Conservation (phyloP, 495 filamentous ascomycete species). For the Penicillium robsamsonii region DNA sequence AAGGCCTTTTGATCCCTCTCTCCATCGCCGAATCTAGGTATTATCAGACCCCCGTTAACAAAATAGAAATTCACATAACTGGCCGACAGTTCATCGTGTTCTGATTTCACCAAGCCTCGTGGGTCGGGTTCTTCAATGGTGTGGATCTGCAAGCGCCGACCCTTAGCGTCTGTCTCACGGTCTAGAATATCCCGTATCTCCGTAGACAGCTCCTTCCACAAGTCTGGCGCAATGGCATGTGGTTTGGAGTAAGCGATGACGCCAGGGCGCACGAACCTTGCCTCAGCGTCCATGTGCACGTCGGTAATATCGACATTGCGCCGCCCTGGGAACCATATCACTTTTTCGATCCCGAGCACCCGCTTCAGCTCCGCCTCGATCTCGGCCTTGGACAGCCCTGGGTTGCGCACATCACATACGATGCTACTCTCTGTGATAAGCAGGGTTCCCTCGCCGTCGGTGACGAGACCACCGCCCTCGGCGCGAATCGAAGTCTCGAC, state of each 20-base stretch:
- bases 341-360: constrained; percentile 26
- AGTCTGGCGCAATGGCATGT: constrained; percentile 8
- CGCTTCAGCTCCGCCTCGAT: constrained; percentile 28
- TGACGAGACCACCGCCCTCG: constrained; percentile 28
- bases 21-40: constrained; percentile 28
- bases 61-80: constrained; percentile 34
- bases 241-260: constrained; percentile 25
- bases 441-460: constrained; percentile 31
- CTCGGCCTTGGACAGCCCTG: constrained; percentile 17
- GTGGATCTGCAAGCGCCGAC: constrained; percentile 24
- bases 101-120: constrained; percentile 13
- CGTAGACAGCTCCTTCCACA: constrained; percentile 24
- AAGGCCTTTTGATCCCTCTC: constrained; percentile 19
- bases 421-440: constrained; percentile 31
- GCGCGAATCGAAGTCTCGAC: constrained; percentile 21
- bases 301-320: constrained; percentile 29
- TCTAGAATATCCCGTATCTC: constrained; percentile 23
- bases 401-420: constrained; percentile 27
- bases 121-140: constrained; percentile 24
- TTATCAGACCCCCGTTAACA: constrained; percentile 27
- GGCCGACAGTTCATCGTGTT: constrained; percentile 22
- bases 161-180: constrained; percentile 25
- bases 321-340: constrained; percentile 30
- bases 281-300: constrained; percentile 28
- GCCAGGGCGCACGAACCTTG: constrained; percentile 26